Conservation (phyloP, 1,284 basidiomycete species). For the Fomitopsis palustris region DNA sequence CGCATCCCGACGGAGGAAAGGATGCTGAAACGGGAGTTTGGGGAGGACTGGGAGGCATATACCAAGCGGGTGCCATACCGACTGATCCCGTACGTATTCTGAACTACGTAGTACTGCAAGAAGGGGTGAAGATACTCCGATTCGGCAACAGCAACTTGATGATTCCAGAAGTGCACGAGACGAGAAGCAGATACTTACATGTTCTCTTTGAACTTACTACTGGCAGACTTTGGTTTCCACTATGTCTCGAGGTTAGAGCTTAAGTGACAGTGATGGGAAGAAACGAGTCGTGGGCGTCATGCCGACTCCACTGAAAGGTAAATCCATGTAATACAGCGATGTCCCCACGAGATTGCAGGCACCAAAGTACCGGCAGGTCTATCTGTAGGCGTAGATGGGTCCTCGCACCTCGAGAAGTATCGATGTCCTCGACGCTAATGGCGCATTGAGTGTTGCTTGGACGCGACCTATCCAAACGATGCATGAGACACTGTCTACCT, state of each 20-base stretch:
- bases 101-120: too few species aligned
- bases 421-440: too few species aligned
- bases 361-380: background rate
- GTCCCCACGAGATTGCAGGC: background rate
- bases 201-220: too few species aligned
- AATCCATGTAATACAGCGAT: background rate
- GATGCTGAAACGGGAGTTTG: slow-evolving; percentile 13
- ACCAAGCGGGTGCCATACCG: slow-evolving; percentile 7
- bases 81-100: slow-evolving; percentile 11
- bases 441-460: too few species aligned
- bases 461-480: too few species aligned
- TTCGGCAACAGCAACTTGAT: too few species aligned
- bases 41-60: slow-evolving; percentile 13
- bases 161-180: too few species aligned
- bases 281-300: background rate
- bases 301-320: background rate
- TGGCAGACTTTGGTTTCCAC: too few species aligned
- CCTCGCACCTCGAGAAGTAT: background rate
- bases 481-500: background rate
- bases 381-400: background rate
- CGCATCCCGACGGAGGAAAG: slow-evolving; percentile 9
- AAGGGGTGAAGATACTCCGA: too few species aligned
- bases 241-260: background rate
- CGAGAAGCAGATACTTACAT: too few species aligned
- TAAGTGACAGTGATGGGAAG: background rate